Conservation (phyloP, 2,329 filamentous ascomycete genomes). For the Leptographium radiaticola region DNA sequence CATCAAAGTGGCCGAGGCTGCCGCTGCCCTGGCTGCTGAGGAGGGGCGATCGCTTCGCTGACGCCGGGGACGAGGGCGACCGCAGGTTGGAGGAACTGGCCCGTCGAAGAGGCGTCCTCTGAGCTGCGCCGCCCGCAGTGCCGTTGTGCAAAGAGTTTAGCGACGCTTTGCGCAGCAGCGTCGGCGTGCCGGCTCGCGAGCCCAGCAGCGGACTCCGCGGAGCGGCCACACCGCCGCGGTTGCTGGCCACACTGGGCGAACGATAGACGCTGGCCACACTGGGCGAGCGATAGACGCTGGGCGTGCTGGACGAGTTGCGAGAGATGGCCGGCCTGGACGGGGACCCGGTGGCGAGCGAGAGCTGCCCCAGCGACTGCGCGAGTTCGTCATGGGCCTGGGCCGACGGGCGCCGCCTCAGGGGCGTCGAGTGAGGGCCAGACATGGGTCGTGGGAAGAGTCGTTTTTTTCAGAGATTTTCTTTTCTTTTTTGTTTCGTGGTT, state of each 20-base stretch:
- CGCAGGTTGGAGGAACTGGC: constrained; percentile 32
- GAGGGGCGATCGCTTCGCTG: constrained; percentile 16
- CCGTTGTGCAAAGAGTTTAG: constrained; percentile 36
- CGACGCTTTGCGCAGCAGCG: constrained; percentile 42
- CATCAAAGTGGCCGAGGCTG: constrained; percentile 6
- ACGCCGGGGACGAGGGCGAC: neutral
- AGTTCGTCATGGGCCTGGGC: constrained; percentile 8
- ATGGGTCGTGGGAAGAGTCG: neutral
- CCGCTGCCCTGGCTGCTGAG: constrained; percentile 7
- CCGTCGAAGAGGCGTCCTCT: constrained; percentile 26
- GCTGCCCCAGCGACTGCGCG: constrained; percentile 13
- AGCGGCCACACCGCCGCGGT: constrained; percentile 16
- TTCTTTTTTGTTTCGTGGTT: neutral
- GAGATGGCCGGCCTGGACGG: neutral
- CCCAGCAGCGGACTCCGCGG: constrained; percentile 28
- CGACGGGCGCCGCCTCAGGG: constrained; percentile 3
- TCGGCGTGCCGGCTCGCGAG: constrained; percentile 36
- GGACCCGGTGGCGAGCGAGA: constrained; percentile 9
- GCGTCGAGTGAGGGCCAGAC: constrained; percentile 3
- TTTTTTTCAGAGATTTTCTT: neutral
- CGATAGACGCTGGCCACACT: constrained; percentile 14
- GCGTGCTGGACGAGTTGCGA: neutral
- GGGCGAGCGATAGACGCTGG: neutral
- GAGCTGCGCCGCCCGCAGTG: neutral
- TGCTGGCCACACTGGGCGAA: constrained; percentile 24